Conservation (phyloP, 2,329 filamentous ascomycete genomes). For the Clonostachys solani region DNA sequence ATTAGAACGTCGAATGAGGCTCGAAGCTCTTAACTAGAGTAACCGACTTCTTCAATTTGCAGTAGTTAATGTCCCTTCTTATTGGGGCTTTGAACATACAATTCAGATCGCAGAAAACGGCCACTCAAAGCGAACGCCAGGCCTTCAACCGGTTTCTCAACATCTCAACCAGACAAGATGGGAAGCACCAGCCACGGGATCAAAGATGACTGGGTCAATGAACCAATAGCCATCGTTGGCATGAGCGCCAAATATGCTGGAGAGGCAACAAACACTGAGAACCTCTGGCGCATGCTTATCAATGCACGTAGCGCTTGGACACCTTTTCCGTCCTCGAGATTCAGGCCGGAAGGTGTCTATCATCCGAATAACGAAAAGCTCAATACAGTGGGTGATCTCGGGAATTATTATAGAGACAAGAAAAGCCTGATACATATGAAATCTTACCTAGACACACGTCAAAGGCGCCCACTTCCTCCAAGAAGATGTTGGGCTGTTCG, state of each 20-base stretch:
- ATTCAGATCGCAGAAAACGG: too few species aligned
- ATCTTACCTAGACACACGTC: slow-evolving; percentile 3
- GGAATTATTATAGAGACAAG: too few species aligned
- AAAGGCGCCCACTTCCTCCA: slow-evolving; percentile 2
- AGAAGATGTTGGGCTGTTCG: slow-evolving; percentile 3
- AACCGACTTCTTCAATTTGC: too few species aligned
- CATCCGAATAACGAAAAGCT: slow-evolving; percentile 12
- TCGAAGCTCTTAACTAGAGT: too few species aligned
- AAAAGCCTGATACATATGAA: not conserved
- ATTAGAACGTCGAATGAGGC: too few species aligned
- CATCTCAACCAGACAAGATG: too few species aligned
- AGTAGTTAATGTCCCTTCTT: too few species aligned
- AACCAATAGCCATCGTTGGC: not conserved
- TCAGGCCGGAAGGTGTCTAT: slow-evolving; percentile 13
- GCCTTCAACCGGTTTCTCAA: too few species aligned
- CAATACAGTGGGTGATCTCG: not conserved
- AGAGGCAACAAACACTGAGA: slow-evolving; percentile 1
- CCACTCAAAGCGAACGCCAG: too few species aligned
- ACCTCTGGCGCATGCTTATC: slow-evolving; percentile 2
- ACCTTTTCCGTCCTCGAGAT: slow-evolving; percentile 12
- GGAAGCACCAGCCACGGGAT: not conserved
- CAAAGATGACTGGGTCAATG: not conserved
- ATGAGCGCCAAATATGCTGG: slow-evolving; percentile 1
- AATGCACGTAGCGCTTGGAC: slow-evolving; percentile 1
- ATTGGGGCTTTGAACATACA: too few species aligned